Evolutionary conservation across 148 eudicot species (phyloP).

Genomic region (Chenopodium formosanum): DNA sequence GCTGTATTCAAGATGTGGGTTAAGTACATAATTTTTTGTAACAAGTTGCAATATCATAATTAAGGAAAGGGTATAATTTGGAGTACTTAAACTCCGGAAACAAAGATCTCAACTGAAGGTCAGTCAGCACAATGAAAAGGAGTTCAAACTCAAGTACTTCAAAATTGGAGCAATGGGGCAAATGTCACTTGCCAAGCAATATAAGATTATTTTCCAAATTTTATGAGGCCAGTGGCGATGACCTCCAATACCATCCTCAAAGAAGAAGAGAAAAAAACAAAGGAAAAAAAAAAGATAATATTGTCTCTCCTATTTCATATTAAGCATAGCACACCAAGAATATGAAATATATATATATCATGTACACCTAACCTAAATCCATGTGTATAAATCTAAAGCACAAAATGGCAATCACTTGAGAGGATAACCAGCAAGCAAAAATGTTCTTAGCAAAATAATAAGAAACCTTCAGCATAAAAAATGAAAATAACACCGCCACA

Average conservation of each 20-base stretch:
- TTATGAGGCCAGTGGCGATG: not conserved
- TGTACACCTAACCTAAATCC: not conserved
- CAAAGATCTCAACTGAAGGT: not conserved
- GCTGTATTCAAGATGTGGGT: not conserved
- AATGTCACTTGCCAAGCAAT: not conserved
- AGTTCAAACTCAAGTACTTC: not conserved
- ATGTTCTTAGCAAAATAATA: not conserved
- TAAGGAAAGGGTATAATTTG: not conserved
- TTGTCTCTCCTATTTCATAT: not conserved
- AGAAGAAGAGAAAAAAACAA: too few relatives aligned
- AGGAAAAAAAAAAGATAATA: not conserved
- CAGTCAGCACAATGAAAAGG: not conserved
- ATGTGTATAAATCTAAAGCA: not conserved
- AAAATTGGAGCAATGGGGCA: not conserved
- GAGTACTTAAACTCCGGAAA: not conserved
- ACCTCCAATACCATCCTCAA: too few relatives aligned
- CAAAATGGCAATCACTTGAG: not conserved
- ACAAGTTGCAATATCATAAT: not conserved
- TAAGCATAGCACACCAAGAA: not conserved
- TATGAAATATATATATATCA: not conserved
- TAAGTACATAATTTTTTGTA: not conserved
- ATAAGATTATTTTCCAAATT: not conserved
- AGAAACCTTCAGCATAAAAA: not conserved
- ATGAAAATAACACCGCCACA: too few relatives aligned
- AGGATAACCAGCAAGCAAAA: not conserved